These are phyloP conservation scores for Globisporangium nodosum DNA, from an alignment of 352 stramenopile species.

Conservation along the genomic window DNA sequence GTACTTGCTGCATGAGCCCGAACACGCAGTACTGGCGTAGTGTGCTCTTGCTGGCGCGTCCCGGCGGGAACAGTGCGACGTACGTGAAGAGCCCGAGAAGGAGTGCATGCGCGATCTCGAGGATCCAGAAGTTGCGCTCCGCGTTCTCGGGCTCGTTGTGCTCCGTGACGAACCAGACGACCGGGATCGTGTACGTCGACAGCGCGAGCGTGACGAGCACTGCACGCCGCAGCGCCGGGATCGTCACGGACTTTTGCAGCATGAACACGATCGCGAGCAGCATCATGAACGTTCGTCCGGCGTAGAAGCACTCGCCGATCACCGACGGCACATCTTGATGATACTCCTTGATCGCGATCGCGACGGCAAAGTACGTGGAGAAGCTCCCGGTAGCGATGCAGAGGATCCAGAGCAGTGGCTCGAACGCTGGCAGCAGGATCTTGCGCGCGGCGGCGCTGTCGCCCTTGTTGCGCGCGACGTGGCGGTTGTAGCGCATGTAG, in stretches of 20 bases:
- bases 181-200: constrained; percentile 22
- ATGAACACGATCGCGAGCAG: constrained; percentile 37
- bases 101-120: constrained; percentile 6
- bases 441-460: constrained; percentile 47
- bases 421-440: constrained; percentile 37
- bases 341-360: constrained; percentile 11
- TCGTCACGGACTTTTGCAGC: constrained; percentile 36
- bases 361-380: constrained; percentile 9
- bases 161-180: constrained; percentile 10
- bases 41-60: constrained; percentile 6
- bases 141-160: neutral
- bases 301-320: constrained; percentile 20
- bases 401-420: constrained; percentile 41
- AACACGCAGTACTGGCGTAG: constrained; percentile 27
- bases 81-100: constrained; percentile 8
- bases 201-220: constrained; percentile 27
- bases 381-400: constrained; percentile 10
- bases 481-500: constrained; percentile 58
- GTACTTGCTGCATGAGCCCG: neutral
- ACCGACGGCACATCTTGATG: constrained; percentile 3
- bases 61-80: constrained; percentile 2
- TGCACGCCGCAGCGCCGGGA: constrained; percentile 24
- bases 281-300: constrained; percentile 29
- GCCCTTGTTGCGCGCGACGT: constrained; percentile 34
- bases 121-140: constrained; percentile 9